Conservation (phyloP, 2,329 filamentous ascomycete species). For the Colletotrichum lindemuthianum region DNA sequence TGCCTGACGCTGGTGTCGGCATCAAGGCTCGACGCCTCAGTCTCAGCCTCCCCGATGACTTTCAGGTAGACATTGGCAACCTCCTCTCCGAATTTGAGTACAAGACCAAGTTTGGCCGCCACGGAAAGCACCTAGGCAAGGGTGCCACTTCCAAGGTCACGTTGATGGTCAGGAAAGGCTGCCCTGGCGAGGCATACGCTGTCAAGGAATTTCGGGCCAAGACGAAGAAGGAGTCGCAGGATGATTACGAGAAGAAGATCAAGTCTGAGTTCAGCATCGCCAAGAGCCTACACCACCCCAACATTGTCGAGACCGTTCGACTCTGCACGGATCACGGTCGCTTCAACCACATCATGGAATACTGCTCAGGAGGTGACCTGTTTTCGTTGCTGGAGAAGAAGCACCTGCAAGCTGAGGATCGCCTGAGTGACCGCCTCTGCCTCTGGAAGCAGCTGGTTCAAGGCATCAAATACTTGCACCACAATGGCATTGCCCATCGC, state of each 20-base stretch:
- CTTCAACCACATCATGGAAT: constrained; percentile 96
- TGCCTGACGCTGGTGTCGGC: constrained; percentile 76
- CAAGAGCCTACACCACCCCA: constrained; percentile 85
- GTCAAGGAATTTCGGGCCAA: constrained; percentile 89
- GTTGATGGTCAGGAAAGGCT: constrained; percentile 79
- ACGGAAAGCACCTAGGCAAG: constrained; percentile 81
- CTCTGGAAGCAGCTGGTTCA: constrained; percentile 91
- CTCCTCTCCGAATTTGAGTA: constrained; percentile 77
- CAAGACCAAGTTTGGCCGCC: constrained; percentile 74
- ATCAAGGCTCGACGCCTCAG: constrained; percentile 84
- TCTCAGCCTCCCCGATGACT: constrained; percentile 77
- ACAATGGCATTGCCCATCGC: constrained; percentile 86
- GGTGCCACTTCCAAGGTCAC: constrained; percentile 86
- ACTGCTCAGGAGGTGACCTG: constrained; percentile 84
- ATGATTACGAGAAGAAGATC: constrained; percentile 88
- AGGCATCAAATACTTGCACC: constrained; percentile 84
- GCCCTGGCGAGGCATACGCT: constrained; percentile 74
- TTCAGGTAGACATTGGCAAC: constrained; percentile 75
- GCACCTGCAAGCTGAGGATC: constrained; percentile 72
- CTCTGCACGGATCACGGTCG: constrained; percentile 79
- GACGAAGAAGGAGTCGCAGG: constrained; percentile 72
- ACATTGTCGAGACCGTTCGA: constrained; percentile 83
- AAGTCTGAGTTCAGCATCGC: constrained; percentile 91
- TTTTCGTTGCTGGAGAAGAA: constrained; percentile 78
- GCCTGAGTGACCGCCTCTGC: constrained; percentile 77